Evolutionary conservation across 352 stramenopile genomes (phyloP).

Genomic region (Hyaloperonospora arabidopsidis): DNA sequence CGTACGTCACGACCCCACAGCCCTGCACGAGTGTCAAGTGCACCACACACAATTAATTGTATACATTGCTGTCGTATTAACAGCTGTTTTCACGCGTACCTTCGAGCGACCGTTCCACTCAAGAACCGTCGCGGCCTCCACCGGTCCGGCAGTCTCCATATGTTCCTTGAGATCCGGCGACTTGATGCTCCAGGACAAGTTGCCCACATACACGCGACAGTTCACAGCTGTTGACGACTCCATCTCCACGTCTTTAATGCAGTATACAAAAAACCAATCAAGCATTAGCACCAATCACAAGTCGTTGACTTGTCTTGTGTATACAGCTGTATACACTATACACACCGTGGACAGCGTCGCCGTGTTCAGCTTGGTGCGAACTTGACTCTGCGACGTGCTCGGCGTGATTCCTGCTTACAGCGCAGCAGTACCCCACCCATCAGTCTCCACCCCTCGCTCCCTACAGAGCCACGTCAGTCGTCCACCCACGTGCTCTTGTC

Average conservation of each 20-base stretch:
- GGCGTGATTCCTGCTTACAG: constrained; percentile 44
- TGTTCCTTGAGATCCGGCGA: constrained; percentile 78
- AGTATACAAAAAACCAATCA: no score
- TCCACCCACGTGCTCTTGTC: constrained; percentile 46
- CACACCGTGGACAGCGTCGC: constrained; percentile 18
- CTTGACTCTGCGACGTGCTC: constrained; percentile 49
- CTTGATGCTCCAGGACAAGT: constrained; percentile 80
- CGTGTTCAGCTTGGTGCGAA: constrained; percentile 37
- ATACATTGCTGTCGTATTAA: background rate
- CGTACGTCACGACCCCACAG: constrained; percentile 92
- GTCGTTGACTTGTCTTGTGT: background rate
- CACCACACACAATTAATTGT: constrained; percentile 1
- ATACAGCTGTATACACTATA: background rate
- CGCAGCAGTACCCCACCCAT: constrained; percentile 9
- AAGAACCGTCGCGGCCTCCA: constrained; percentile 57
- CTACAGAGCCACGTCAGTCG: constrained; percentile 11
- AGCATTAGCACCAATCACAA: background rate
- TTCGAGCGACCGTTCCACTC: constrained; percentile 71
- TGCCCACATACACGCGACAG: constrained; percentile 78
- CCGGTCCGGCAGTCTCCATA: constrained; percentile 62
- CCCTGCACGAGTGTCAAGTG: constrained; percentile 40
- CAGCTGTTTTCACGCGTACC: constrained; percentile 20
- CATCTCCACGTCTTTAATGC: constrained; percentile 21
- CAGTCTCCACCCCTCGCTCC: constrained; percentile 10
- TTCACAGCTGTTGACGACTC: constrained; percentile 17